These are phyloP conservation scores for Pythium rishiriense DNA, from an alignment of 352 stramenopile species.

Conservation along the genomic window DNA sequence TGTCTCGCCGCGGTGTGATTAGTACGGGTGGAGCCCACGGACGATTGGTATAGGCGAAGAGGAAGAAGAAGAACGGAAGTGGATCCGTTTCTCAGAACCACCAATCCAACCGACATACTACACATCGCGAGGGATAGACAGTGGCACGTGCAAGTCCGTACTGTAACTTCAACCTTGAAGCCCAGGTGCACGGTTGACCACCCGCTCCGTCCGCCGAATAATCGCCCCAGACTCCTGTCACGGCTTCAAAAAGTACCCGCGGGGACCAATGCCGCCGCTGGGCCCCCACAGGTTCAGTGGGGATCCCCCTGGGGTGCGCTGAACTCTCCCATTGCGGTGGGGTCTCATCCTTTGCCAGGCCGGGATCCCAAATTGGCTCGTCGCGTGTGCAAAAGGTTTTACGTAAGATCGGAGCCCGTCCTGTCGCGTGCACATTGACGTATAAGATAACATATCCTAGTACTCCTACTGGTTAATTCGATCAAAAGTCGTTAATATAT, in stretches of 20 bases:
- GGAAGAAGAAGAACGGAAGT: background rate
- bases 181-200: background rate
- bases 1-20: background rate
- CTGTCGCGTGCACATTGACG: background rate
- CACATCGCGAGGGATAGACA: background rate
- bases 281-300: too few species aligned
- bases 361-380: background rate
- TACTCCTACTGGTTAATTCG: too few species aligned
- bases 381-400: background rate
- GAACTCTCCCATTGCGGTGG: too few species aligned
- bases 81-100: background rate
- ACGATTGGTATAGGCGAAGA: background rate
- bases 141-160: background rate
- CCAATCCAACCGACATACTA: background rate
- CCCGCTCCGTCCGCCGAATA: too few species aligned
- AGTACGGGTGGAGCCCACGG: background rate
- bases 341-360: too few species aligned
- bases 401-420: background rate
- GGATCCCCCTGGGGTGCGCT: too few species aligned
- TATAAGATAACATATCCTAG: too few species aligned
- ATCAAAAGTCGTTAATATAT: too few species aligned
- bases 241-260: too few species aligned
- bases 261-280: too few species aligned
- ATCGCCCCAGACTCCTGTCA: too few species aligned
- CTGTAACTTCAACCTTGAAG: constrained; percentile 2